Evolutionary conservation across 768 basidiomycete species (phyloP), one percentile per base, ranked within the genome.

Genomic region (Russula compacta): DNA sequence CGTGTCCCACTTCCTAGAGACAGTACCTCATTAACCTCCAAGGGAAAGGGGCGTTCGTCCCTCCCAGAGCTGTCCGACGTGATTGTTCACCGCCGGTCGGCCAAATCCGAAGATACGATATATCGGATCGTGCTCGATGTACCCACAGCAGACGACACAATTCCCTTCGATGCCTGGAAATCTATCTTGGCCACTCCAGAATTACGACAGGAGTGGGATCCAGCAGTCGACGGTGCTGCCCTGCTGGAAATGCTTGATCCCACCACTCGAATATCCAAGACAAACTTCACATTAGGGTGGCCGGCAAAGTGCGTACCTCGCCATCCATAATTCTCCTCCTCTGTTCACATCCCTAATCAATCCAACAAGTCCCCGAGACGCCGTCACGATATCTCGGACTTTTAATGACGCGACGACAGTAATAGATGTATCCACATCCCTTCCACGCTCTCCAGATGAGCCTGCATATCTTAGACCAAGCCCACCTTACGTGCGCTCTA

Each of bases 241-340:
- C 74, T 92, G 15, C 74, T 98, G 43, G 94, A 98, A 73, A 78
- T 91, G 74, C 82, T 95, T 59, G 95, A 97, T 73, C 83, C 83
- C 43, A 81, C 81, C 63, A 95, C 92, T 8, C 78, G 93, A 61
- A 87, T 99, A 69, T 81, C 82, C 21, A 92, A 90, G 76, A 97
- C 93, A 0, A 90, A 92, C 64, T 98, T 92, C 71, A 85, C 86
- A 7, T 74, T 99, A 10, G 95, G 95, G 1, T 99, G 95, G 95
- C 95, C 95, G 59, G 94, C 93, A 59, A 94, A 87, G 94, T 95
- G 70, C 69, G 92, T 80, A 14, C 38, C 7, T 50, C 19, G 21
- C 9, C 39, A 2, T 19, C 40, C 40, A 17, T 14, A 47, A 47
- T 12, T 19, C 17, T n/a, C 46, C 10, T 53, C 3, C 29, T 19